These are phyloP conservation scores for Papilionanthe hybrid DNA, from an alignment of 116 monocot species.

Conservation along the genomic window DNA sequence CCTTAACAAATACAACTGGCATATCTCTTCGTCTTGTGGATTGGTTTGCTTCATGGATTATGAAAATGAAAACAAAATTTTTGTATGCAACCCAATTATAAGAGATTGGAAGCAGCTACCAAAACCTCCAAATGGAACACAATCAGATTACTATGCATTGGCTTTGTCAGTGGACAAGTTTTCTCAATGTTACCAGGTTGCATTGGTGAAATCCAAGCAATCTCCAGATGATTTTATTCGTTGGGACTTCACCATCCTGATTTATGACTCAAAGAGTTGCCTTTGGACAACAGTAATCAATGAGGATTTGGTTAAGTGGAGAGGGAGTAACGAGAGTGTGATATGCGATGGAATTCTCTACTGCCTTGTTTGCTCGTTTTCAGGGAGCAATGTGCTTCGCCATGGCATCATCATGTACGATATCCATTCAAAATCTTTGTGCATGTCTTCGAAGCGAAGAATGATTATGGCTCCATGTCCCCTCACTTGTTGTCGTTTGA, in stretches of 20 bases:
- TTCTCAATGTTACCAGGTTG: constrained; percentile 34
- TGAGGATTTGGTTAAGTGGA: constrained; percentile 59
- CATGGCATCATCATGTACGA: constrained; percentile 56
- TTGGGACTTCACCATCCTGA: constrained; percentile 54
- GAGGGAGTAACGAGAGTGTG: constrained; percentile 67
- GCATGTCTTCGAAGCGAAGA: constrained; percentile 17
- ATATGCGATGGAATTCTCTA: constrained; percentile 63
- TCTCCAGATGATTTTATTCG: constrained; percentile 47
- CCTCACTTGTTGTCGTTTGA: constrained; percentile 70
- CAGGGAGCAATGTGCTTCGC: constrained; percentile 24
- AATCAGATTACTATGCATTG: constrained; percentile 54
- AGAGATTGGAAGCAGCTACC: constrained; percentile 34
- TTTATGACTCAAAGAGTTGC: constrained; percentile 35
- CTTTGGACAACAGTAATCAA: constrained; percentile 36
- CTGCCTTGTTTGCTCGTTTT: constrained; percentile 49
- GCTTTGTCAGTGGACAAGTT: constrained; percentile 38
- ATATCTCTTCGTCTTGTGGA: constrained; percentile 60
- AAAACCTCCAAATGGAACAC: constrained; percentile 33
- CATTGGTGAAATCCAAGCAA: constrained; percentile 51
- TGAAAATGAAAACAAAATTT: constrained; percentile 43
- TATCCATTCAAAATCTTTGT: constrained; percentile 15
- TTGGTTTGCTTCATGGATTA: constrained; percentile 82
- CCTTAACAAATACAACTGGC: constrained; percentile 57
- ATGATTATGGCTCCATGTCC: constrained; percentile 49
- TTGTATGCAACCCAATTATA: constrained; percentile 68